Percentiles rank a stretch among this genome's conserved stretches.
These are phyloP conservation scores for Prunus kanzakura DNA, from an alignment of 306 rosid species.

Conservation along the genomic window DNA sequence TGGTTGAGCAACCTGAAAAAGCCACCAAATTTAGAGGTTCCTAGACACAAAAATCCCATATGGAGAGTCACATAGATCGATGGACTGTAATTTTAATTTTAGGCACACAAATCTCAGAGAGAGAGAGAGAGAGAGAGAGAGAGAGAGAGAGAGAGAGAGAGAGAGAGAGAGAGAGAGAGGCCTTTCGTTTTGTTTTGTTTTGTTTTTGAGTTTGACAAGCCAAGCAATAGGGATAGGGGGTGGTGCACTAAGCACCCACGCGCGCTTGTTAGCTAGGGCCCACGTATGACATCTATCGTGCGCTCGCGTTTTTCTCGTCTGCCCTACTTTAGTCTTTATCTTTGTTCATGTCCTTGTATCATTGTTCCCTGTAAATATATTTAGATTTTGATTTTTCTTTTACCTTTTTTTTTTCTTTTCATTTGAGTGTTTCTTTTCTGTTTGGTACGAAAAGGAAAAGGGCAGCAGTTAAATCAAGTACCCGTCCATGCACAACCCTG, in stretches of 20 bases:
- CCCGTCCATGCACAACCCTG: constrained; percentile 28
- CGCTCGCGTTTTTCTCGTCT: constrained; percentile 44
- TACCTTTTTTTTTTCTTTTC: neutral
- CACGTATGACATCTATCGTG: constrained; percentile 48
- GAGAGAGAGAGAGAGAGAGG: neutral
- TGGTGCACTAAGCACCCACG: constrained; percentile 58
- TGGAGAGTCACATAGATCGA: neutral
- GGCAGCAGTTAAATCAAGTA: constrained; percentile 36
- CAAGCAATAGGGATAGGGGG: constrained; percentile 34
- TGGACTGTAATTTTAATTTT: neutral
- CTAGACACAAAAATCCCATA: neutral
- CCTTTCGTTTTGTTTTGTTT: neutral
- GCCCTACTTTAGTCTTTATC: neutral
- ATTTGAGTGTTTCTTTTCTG: neutral
- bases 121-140: neutral
- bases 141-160: neutral
- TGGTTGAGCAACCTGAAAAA: constrained; percentile 23
- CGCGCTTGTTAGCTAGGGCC: constrained; percentile 50
- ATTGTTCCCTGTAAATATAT: neutral
- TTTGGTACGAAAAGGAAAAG: constrained; percentile 23
- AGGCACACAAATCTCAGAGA: neutral
- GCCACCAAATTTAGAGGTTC: constrained; percentile 9
- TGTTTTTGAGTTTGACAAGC: constrained; percentile 34
- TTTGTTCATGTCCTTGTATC: neutral
- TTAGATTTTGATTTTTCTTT: neutral